A percentile compares a stretch with the other conserved stretches of the same genome.
Conservation (phyloP, 2,329 filamentous ascomycete species). For the Gnomoniopsis smithogilvyi region DNA sequence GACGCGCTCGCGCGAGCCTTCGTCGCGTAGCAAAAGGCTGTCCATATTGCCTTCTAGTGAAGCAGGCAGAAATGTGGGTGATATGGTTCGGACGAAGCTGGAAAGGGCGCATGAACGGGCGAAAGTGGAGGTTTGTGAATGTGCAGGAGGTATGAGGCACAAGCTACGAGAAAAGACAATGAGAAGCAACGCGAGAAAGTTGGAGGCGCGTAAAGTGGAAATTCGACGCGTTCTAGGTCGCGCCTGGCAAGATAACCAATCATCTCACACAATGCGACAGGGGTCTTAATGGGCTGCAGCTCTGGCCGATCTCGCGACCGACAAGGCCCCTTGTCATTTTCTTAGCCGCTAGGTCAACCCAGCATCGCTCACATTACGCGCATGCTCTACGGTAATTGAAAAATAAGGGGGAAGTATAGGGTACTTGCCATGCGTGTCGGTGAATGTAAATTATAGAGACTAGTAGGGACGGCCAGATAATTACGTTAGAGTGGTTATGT, state of each 20-base stretch:
- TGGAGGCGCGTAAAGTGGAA: background rate
- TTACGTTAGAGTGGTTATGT: background rate
- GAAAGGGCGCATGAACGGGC: background rate
- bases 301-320: background rate
- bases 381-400: too few relatives aligned
- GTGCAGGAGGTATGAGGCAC: background rate
- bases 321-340: background rate
- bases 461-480: too few relatives aligned
- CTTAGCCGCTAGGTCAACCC: too few relatives aligned
- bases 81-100: background rate
- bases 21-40: slow-evolving; percentile 73
- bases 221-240: slow-evolving; percentile 2
- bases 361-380: too few relatives aligned
- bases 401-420: too few relatives aligned
- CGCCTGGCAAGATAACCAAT: background rate
- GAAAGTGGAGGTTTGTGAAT: background rate
- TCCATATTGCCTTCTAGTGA: slow-evolving; percentile 55
- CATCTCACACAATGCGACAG: slow-evolving; percentile 3
- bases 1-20: slow-evolving; percentile 78
- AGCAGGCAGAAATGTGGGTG: background rate
- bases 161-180: background rate
- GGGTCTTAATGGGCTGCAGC: background rate
- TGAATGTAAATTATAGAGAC: too few relatives aligned
- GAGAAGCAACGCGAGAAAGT: background rate
- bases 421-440: too few relatives aligned